Conservation (phyloP, 1,284 basidiomycete species). For the Termitomyces sp. region DNA sequence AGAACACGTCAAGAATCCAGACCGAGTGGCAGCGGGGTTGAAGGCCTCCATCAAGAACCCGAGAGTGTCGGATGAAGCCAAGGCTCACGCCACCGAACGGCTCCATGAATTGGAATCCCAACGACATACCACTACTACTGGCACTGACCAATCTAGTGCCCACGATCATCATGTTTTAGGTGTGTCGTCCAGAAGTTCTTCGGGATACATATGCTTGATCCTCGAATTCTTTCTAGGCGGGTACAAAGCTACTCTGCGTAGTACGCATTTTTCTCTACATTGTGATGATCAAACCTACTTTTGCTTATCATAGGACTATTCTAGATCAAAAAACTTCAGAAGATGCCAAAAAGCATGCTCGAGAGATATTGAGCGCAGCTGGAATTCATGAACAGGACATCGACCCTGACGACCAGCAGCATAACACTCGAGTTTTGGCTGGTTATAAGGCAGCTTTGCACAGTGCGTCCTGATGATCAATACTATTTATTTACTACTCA, state of each 20-base stretch:
- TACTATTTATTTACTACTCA: too few relatives aligned
- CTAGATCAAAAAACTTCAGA: conserved; percentile 31
- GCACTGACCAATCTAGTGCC: not conserved
- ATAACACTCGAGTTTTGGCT: conserved; percentile 20
- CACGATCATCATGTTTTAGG: conserved; percentile 15
- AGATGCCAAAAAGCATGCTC: conserved; percentile 47
- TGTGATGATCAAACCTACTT: not conserved
- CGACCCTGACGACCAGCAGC: conserved; percentile 16
- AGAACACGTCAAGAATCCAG: conserved; percentile 19
- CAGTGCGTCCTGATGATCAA: conserved; percentile 22
- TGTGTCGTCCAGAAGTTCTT: not conserved
- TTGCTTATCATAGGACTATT: not conserved
- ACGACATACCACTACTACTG: not conserved
- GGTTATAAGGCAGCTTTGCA: conserved; percentile 30
- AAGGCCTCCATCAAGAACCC: conserved; percentile 34
- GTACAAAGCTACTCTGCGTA: conserved; percentile 18
- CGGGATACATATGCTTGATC: not conserved
- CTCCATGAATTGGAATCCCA: conserved; percentile 28
- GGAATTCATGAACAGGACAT: conserved; percentile 7
- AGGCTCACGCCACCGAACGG: conserved; percentile 34
- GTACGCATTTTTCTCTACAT: conserved; percentile 1
- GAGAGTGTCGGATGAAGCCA: conserved; percentile 37
- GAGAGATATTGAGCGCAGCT: conserved; percentile 32
- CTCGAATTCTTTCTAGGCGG: conserved; percentile 6
- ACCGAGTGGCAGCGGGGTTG: conserved; percentile 24